Conservation (phyloP, 805 yeast genomes). For the Nakazawaea siamensis region DNA sequence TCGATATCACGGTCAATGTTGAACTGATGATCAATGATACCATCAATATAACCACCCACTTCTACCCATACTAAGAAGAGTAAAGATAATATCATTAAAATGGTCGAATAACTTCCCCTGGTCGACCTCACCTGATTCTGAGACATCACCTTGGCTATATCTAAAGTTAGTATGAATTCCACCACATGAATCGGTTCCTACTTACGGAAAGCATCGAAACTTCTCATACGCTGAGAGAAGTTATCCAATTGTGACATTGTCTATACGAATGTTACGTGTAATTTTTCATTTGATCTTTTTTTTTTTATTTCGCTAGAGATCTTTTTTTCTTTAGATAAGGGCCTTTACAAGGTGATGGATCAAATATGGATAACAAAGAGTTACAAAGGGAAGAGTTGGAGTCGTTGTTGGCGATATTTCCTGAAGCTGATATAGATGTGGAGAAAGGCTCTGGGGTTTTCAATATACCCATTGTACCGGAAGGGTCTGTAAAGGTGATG, state of each 20-base stretch:
- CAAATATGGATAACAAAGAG: no score
- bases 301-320: no score
- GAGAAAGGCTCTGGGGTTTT: not conserved
- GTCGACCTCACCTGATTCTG: conserved; percentile 64
- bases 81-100: conserved; percentile 52
- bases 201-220: conserved; percentile 70
- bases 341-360: no score
- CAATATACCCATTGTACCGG: no score
- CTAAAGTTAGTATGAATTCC: not conserved
- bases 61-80: conserved; percentile 76
- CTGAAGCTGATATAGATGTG: conserved; percentile 21
- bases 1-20: conserved; percentile 56
- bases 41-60: conserved; percentile 78
- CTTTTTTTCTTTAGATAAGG: no score
- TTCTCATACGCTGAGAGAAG: conserved; percentile 38
- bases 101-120: conserved; percentile 70
- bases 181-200: conserved; percentile 10
- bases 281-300: no score
- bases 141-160: conserved; percentile 64
- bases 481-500: no score
- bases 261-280: no score
- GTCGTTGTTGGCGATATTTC: conserved; percentile 32
- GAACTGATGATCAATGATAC: conserved; percentile 70
- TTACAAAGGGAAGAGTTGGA: conserved; percentile 30
- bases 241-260: no score